Evolutionary conservation across 345 rosid species (phyloP), one percentile per base, ranked within the genome.

Genomic region (Iberis pinnata): DNA sequence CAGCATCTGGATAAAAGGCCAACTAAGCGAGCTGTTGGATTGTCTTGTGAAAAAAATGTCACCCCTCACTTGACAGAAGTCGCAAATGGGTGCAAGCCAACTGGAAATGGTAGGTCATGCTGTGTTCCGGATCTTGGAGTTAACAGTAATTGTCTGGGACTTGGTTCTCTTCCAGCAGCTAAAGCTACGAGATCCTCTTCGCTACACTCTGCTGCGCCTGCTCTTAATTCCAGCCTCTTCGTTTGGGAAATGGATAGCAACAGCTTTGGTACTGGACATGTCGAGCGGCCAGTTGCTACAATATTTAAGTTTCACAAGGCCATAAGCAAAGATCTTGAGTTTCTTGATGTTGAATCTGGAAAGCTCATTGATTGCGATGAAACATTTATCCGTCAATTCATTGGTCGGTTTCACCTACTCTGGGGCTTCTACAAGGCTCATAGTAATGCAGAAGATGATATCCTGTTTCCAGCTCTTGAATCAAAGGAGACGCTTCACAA

Each of bases 391-490:
- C 76, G 84, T 65, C 84, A 81, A 62, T 86, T 83, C 62, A 73
- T 73, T 36, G 93, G 95, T 69, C 78, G 97, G 49, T 89, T 89
- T 66, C 89, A 65, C 58, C 73, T 89, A 24, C 75, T 89, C 43
- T 86, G 95, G 97, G 93, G 97, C 58, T 77, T 86, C 49, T 83
- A 86, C 71, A 82, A 84, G 73, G 95, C 97, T 64, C 95, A 86
- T 67, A 89, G 95, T 66, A 86, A 86, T 73, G 95, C 95, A 11
- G 95, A 89, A 78, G 97, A 89, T 80, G 95, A 89, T 53, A 81
- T 89, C 60, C 82, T 89, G 56, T 89, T 89, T 51, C 97, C 95
- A 10, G 89, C 93, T n/a, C 66, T 89, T 59, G 95, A 86, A 70
- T 81, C 95, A 42, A 89, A 86, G 67, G 97, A 86, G 78, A 60